These are phyloP conservation scores for Lactifluus piperatus DNA, from an alignment of 768 basidiomycete genomes.

Conservation along the genomic window DNA sequence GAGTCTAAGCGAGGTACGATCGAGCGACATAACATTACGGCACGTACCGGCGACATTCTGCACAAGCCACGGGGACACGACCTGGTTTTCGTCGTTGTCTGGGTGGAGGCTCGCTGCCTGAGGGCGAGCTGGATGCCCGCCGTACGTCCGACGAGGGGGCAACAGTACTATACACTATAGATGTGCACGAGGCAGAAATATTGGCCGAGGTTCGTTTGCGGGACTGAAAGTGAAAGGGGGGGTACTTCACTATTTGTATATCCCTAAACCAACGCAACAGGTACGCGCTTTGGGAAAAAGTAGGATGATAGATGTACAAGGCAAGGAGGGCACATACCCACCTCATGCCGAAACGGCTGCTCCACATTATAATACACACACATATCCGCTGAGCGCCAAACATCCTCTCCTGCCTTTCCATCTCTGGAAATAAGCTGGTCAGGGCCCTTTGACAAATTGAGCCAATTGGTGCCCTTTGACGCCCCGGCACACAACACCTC, in stretches of 20 bases:
- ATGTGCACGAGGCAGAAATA: background rate
- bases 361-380: no score
- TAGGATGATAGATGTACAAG: no score
- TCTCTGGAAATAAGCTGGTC: background rate
- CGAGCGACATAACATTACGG: background rate
- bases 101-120: conserved; percentile 7
- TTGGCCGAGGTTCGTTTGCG: background rate
- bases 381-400: background rate
- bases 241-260: background rate
- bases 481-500: no score
- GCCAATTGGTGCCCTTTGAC: no score
- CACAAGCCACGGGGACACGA: conserved; percentile 25
- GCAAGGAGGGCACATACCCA: no score
- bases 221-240: background rate
- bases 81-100: conserved; percentile 21
- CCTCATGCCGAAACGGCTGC: no score
- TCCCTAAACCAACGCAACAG: no score
- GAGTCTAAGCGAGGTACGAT: background rate
- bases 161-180: background rate
- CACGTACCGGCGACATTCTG: conserved; percentile 33
- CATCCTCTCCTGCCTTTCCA: background rate
- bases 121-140: background rate
- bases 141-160: background rate
- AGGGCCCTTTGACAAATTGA: background rate
- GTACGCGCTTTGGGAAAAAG: background rate